These are phyloP conservation scores for Leccinum obscurum DNA, from an alignment of 768 basidiomycete species.

Conservation along the genomic window DNA sequence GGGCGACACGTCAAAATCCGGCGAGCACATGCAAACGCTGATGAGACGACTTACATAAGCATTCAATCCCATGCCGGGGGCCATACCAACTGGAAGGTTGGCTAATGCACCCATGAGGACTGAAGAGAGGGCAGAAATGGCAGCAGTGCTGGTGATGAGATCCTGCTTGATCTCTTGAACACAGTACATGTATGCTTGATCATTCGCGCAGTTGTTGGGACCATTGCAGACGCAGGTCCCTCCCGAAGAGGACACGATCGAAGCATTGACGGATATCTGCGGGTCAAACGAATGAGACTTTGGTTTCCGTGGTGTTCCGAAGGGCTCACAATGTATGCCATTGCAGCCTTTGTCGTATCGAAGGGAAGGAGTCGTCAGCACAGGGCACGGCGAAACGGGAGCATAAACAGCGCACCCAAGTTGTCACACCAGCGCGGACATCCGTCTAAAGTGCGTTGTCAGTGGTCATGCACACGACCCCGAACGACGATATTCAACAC, in stretches of 20 bases:
- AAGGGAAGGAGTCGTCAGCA: conserved; percentile 3
- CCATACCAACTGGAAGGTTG: conserved; percentile 88
- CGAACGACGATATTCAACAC: conserved; percentile 15
- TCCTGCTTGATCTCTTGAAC: conserved; percentile 65
- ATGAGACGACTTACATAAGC: conserved; percentile 58
- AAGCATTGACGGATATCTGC: conserved; percentile 83
- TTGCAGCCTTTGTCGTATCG: conserved; percentile 53
- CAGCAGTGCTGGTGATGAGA: conserved; percentile 81
- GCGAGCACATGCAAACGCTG: not conserved
- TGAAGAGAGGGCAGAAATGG: conserved; percentile 70
- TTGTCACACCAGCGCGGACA: conserved; percentile 76
- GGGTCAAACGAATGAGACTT: conserved; percentile 1
- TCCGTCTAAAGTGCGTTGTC: conserved; percentile 53
- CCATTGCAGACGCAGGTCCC: conserved; percentile 79
- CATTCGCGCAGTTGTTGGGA: conserved; percentile 50
- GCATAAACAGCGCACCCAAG: conserved; percentile 60
- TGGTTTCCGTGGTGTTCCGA: not conserved
- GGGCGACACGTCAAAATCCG: not conserved
- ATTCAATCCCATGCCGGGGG: conserved; percentile 82
- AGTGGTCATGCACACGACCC: not conserved
- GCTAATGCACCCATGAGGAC: conserved; percentile 83
- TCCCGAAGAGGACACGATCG: conserved; percentile 73
- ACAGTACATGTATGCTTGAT: conserved; percentile 57
- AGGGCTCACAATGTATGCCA: conserved; percentile 75
- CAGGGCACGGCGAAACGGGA: conserved; percentile 2